Percentiles rank a stretch among this genome's conserved stretches.
These are phyloP conservation scores for Cladosporium sp. DNA, from an alignment of 2,329 filamentous ascomycete genomes.

Conservation along the genomic window DNA sequence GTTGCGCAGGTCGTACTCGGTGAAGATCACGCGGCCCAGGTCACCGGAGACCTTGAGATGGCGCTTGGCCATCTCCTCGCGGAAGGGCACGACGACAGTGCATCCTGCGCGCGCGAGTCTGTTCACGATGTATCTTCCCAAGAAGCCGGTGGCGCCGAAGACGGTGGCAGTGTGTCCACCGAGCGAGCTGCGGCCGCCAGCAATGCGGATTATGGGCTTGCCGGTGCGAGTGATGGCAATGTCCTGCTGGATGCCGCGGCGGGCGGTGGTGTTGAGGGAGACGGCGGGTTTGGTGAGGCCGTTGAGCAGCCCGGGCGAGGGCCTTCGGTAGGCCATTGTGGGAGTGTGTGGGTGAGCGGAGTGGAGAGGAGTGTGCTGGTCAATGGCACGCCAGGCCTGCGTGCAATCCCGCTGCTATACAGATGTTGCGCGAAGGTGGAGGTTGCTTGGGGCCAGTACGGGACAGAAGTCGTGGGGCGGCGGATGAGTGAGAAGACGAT, in stretches of 20 bases:
- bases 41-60: conserved; percentile 97
- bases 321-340: conserved; percentile 20
- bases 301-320: conserved; percentile 30
- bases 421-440: conserved; percentile 7
- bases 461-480: conserved; percentile 1
- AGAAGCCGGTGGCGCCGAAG: conserved; percentile 93
- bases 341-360: neutral
- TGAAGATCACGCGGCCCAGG: conserved; percentile 82
- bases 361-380: conserved; percentile 7
- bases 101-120: conserved; percentile 89
- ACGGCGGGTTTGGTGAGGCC: conserved; percentile 28
- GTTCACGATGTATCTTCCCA: conserved; percentile 97
- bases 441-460: neutral
- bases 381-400: conserved; percentile 7
- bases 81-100: conserved; percentile 88
- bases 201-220: conserved; percentile 85
- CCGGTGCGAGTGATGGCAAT: conserved; percentile 92
- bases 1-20: conserved; percentile 94
- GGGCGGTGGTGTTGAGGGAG: conserved; percentile 31
- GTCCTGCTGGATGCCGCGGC: conserved; percentile 70
- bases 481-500: neutral
- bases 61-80: conserved; percentile 97
- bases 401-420: neutral
- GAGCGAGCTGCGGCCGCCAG: conserved; percentile 69
- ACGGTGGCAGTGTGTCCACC: conserved; percentile 93